Percentiles rank a stretch among this genome's conserved stretches.
Evolutionary conservation across 441 rosid species (phyloP).

Genomic region (Metrosideros polymorpha): DNA sequence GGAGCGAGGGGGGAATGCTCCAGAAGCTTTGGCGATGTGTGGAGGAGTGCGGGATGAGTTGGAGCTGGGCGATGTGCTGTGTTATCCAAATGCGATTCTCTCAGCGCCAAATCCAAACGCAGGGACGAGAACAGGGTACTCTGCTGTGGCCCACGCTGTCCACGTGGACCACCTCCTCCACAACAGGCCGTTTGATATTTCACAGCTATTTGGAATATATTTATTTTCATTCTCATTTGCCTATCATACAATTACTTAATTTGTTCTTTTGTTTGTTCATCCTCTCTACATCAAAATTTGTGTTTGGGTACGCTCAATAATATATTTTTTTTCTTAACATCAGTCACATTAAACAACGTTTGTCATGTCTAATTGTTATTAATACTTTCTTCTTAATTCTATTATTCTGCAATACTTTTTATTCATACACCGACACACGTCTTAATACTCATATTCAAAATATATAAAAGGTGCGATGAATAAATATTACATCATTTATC

Average conservation of each 20-base stretch:
- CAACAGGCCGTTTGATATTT: background rate
- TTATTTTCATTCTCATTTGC: too few species aligned
- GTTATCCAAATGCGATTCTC: background rate
- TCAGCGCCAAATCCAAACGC: background rate
- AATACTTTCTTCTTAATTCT: too few species aligned
- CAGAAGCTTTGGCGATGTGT: background rate
- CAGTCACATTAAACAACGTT: background rate
- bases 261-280: background rate
- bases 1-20: background rate
- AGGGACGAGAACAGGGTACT: background rate
- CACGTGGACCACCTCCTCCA: background rate
- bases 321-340: background rate
- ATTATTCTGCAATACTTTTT: too few species aligned
- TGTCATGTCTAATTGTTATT: too few species aligned
- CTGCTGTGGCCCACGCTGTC: background rate
- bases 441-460: background rate
- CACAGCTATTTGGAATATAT: too few species aligned
- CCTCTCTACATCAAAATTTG: background rate
- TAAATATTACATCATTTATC: background rate
- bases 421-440: background rate
- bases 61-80: background rate
- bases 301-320: background rate
- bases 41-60: background rate
- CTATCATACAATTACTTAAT: too few species aligned
- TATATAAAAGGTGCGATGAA: background rate